Conservation (phyloP, 1,284 basidiomycete genomes). For the Sanghuangporus baumii region DNA sequence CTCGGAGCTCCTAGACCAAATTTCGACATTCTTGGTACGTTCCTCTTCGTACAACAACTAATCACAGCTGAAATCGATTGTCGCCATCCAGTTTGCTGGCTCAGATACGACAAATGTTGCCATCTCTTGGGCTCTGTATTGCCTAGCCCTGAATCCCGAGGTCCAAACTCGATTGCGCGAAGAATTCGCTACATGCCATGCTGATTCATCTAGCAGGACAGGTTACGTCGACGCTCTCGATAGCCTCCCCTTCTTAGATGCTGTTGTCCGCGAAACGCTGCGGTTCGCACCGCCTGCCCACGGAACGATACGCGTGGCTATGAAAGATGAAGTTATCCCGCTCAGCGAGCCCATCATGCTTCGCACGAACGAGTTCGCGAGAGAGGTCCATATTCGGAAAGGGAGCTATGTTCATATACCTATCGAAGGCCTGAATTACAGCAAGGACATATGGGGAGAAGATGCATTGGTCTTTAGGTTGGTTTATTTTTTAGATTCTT, state of each 20-base stretch:
- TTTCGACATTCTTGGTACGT: slow-evolving; percentile 40
- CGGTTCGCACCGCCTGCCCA: slow-evolving; percentile 24
- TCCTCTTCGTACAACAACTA: not conserved
- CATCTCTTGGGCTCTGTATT: slow-evolving; percentile 48
- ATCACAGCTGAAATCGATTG: not conserved
- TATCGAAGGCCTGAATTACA: slow-evolving; percentile 46
- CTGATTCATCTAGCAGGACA: not conserved
- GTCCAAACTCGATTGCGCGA: slow-evolving; percentile 40
- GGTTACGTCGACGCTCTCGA: slow-evolving; percentile 38
- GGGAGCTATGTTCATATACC: slow-evolving; percentile 52
- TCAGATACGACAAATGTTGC: slow-evolving; percentile 51
- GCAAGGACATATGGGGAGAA: slow-evolving; percentile 46
- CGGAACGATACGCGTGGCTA: slow-evolving; percentile 21
- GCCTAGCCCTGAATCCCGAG: slow-evolving; percentile 40
- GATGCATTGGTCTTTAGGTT: slow-evolving; percentile 47
- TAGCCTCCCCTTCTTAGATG: slow-evolving; percentile 31
- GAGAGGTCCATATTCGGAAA: slow-evolving; percentile 36
- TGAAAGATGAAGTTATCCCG: slow-evolving; percentile 26
- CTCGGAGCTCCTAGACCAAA: slow-evolving; percentile 43
- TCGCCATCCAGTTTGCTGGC: slow-evolving; percentile 33
- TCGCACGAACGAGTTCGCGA: slow-evolving; percentile 6
- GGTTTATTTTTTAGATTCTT: slow-evolving; percentile 19
- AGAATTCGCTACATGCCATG: slow-evolving; percentile 29
- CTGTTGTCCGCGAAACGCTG: slow-evolving; percentile 29
- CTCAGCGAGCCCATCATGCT: slow-evolving; percentile 31